Conservation (phyloP, 2,329 filamentous ascomycete genomes). For the Talaromyces albobiverticillius region DNA sequence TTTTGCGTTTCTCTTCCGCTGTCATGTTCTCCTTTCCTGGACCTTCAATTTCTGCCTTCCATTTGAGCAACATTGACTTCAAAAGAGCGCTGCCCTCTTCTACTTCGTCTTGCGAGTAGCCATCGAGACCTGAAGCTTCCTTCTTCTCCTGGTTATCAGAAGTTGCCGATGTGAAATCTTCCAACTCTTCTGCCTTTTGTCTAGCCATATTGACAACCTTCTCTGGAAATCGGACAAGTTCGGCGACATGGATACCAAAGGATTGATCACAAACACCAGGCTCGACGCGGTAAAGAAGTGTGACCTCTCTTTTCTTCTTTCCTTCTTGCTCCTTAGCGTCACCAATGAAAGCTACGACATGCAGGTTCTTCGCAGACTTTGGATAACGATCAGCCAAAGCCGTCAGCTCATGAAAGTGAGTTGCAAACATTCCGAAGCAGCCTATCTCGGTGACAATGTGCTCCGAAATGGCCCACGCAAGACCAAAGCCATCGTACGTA, state of each 20-base stretch:
- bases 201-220: slow-evolving; percentile 99
- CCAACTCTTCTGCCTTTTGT: slow-evolving; percentile 94
- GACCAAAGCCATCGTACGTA: slow-evolving; percentile 95
- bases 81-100: slow-evolving; percentile 82
- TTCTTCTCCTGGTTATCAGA: slow-evolving; percentile 49
- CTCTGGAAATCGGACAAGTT: slow-evolving; percentile 90
- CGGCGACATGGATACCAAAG: slow-evolving; percentile 97
- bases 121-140: slow-evolving; percentile 29
- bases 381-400: slow-evolving; percentile 82
- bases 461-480: slow-evolving; percentile 99
- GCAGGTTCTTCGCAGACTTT: slow-evolving; percentile 80
- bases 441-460: slow-evolving; percentile 95
- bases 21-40: slow-evolving; percentile 55
- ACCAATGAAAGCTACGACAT: slow-evolving; percentile 90
- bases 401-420: slow-evolving; percentile 96
- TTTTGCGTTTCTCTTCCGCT: slow-evolving; percentile 72
- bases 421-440: slow-evolving; percentile 92
- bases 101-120: slow-evolving; percentile 77
- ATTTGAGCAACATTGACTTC: slow-evolving; percentile 76
- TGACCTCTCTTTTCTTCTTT: slow-evolving; percentile 75
- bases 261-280: slow-evolving; percentile 94
- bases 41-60: slow-evolving; percentile 74
- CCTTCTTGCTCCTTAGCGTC: slow-evolving; percentile 47
- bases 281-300: slow-evolving; percentile 93
- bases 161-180: slow-evolving; percentile 66